Percentiles rank a stretch among this genome's conserved stretches.
Conservation (phyloP, 1,284 basidiomycete genomes). For the Puccinia brachypodii region DNA sequence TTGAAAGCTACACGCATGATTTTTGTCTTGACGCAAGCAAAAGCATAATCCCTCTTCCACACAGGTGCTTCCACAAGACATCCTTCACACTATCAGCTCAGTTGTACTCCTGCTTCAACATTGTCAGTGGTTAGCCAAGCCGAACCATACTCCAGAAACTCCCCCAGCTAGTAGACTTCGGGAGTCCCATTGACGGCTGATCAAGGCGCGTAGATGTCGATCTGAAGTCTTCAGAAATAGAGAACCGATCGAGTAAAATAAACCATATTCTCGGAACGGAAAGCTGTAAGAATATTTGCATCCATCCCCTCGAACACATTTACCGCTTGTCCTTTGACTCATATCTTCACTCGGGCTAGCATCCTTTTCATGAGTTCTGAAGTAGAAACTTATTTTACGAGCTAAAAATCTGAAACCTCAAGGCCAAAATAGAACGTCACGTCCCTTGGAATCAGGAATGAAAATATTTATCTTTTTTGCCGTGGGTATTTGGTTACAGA, state of each 20-base stretch:
- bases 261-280: neutral
- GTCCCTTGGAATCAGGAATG: neutral
- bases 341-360: neutral
- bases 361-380: neutral
- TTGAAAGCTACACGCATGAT: neutral
- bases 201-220: neutral
- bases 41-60: neutral
- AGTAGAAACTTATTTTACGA: neutral
- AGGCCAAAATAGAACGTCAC: neutral
- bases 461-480: neutral
- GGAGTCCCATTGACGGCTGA: neutral
- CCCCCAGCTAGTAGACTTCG: neutral
- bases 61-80: neutral
- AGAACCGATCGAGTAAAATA: neutral
- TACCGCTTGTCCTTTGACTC: neutral
- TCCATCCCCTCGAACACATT: neutral
- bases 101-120: neutral
- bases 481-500: neutral
- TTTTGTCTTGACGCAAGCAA: neutral
- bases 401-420: neutral
- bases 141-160: neutral
- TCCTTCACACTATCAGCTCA: neutral
- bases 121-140: neutral
- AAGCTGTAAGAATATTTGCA: neutral
- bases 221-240: neutral